Percentiles rank a stretch among this genome's conserved stretches.
Evolutionary conservation across 2,329 filamentous ascomycete species (phyloP).

Genomic region (Fusarium guadeloupense): DNA sequence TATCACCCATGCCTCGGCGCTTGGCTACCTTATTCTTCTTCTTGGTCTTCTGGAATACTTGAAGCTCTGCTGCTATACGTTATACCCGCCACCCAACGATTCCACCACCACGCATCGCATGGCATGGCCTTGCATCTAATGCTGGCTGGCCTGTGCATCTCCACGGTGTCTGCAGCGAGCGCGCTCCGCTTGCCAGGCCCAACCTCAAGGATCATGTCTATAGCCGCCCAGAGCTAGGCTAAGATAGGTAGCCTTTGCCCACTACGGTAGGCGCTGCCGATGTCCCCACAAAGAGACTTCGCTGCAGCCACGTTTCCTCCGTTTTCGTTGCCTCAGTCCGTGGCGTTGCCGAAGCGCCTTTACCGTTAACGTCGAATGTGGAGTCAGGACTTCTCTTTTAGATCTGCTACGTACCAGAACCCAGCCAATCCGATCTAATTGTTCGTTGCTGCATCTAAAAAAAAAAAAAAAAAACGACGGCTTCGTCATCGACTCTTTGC

Average conservation of each 20-base stretch:
- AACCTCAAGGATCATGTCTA: background rate
- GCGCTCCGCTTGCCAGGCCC: constrained; percentile 30
- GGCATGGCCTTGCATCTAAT: no score
- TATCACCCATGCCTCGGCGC: constrained; percentile 15
- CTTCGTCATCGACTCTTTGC: constrained; percentile 27
- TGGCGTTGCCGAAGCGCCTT: constrained; percentile 30
- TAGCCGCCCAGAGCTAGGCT: background rate
- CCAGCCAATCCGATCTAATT: no score
- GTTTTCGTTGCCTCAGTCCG: constrained; percentile 10
- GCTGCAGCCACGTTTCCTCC: constrained; percentile 41
- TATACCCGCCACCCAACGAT: constrained; percentile 14
- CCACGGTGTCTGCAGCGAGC: constrained; percentile 18
- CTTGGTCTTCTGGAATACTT: constrained; percentile 30
- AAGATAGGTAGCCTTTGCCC: constrained; percentile 3
- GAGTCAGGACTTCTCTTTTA: constrained; percentile 6
- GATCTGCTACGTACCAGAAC: background rate
- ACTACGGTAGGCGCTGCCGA: constrained; percentile 29
- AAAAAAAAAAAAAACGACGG: constrained; percentile 1
- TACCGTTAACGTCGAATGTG: constrained; percentile 14
- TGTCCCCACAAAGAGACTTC: constrained; percentile 1
- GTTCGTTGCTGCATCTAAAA: no score
- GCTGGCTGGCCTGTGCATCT: constrained; percentile 24
- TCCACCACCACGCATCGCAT: no score
- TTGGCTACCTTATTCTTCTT: constrained; percentile 10
- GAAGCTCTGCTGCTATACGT: constrained; percentile 25